Evolutionary conservation across 352 stramenopile species (phyloP), one percentile per base, ranked within the genome.

Genomic region (Phytophthora parvispora): DNA sequence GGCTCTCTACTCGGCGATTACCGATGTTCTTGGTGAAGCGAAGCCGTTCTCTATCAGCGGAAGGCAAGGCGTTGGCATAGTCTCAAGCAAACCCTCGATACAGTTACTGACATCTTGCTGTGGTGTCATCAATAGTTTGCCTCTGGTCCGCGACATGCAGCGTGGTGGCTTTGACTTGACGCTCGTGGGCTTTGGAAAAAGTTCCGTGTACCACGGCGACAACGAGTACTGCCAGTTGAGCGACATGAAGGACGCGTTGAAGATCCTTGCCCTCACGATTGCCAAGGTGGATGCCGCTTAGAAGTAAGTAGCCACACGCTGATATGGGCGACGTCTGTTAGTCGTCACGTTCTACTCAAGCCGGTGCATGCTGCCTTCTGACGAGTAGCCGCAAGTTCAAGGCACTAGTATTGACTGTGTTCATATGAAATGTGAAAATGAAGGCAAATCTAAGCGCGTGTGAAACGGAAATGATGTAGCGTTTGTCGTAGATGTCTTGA

Each of bases 1-100:
- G 52, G 89, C 94, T 32, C 72, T 98, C 5, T 71, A 83, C 40
- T 78, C 86, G 1, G 87, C 94, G 7, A 97, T 96, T 42, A 74
- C 72, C 49, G 67, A 90, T 13, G 88, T 98, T 8, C 72, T 91
- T n/a, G 91, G 91, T 24, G 75, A 88, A 40, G 83, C 80, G 15
- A 94, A 95, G 72, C 94, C 94, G 15, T 98, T 97, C 67, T 94
- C 94, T 25, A 98, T 98, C 67, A 97, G 88, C 40, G 94, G 94
- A 67, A 96, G 83, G 84, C 93, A 10, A 71, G 60, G 47, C 61
- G 31, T 42, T 31, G 10, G 31, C 31, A 36, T 74, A n/a, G n/a
- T 59, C 60, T 47, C 49, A 60, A 9, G 24, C 10, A 31, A 20
- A 18, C 3, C n/a, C n/a, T 58, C 27, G 28, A 25, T 54, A 34